Evolutionary conservation across 768 basidiomycete genomes (phyloP), one percentile per base, ranked within the genome.

Genomic region (Rhodotorula graminis): DNA sequence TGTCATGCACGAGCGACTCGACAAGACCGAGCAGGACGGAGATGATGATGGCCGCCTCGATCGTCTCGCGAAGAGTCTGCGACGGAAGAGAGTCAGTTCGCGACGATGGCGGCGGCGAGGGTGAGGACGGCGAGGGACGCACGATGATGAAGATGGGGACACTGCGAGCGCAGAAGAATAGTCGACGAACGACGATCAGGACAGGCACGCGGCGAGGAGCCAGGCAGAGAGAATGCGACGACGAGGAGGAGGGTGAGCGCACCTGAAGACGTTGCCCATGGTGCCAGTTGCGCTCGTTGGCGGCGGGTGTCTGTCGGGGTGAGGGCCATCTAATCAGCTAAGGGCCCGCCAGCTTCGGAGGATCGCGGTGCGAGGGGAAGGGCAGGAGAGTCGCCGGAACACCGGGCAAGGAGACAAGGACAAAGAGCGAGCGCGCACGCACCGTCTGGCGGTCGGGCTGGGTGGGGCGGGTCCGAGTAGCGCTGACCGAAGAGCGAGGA

Each of bases 1-100:
- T 60, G 49, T 73, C 80, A 19, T 59, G 29, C 11, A 90, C 85
- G 74, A 93, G 87, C 76, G 94, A 92, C 78, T 95, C 88, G n/a
- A 91, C 90, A 72, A 97, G 88, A 74, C 90, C 88, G 64, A 95
- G 88, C 61, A 98, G 86, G 69, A 95, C 92, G 12, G 92, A 90
- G 80, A 96, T 83, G 84, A 98, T 92, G 83, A 97, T 90, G 56
- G 87, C 88, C 8, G 92, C 90, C 84, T 97, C 93, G 74, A 97
- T 86, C 15, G 92, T 90, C 85, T 97, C 93, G 8, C 73, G 69
- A 3, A 73, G 72, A 12, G 72, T 70, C 72, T 73, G 52, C 25
- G 42, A 9, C 6, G 44, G 23, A 2, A 0, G 27, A 52, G 10
- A 25, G 47, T 60, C 33, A 61, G 52, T 19, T 23, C 1, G 21